phyloP scores from a whole-genome alignment of 2,329 filamentous ascomycete genomes.

The Davidsoniella virescens region DNA sequence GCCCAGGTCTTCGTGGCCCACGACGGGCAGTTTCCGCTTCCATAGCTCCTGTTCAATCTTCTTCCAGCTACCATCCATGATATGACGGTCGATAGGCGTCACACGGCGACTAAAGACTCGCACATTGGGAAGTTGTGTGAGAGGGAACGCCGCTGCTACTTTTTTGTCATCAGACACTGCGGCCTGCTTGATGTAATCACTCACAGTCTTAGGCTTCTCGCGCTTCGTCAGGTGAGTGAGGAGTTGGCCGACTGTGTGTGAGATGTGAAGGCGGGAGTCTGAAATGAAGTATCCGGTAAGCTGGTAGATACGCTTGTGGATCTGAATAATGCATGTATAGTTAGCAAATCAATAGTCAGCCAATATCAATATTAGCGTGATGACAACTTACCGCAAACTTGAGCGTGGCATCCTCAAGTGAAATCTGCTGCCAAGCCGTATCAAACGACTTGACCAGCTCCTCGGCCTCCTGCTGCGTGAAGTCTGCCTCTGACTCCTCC shows the following conservation, averaged over 20 bases:
- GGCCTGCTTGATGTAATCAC: constrained; percentile 31
- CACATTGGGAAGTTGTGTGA: constrained; percentile 46
- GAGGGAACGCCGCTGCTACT: no score
- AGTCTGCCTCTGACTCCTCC: constrained; percentile 15
- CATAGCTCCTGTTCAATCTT: constrained; percentile 55
- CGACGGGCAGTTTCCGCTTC: constrained; percentile 43
- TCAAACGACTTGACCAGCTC: constrained; percentile 32
- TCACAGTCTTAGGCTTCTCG: constrained; percentile 45
- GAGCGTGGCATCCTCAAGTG: constrained; percentile 38
- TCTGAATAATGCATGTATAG: constrained; percentile 30
- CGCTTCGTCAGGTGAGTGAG: constrained; percentile 36
- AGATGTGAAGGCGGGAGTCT: constrained; percentile 47
- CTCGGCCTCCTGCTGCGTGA: constrained; percentile 22
- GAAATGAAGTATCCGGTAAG: constrained; percentile 62
- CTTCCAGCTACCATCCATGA: constrained; percentile 60
- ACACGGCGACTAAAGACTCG: constrained; percentile 46
- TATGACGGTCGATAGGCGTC: constrained; percentile 57
- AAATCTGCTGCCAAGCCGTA: constrained; percentile 39
- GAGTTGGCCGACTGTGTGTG: constrained; percentile 37
- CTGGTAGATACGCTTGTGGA: constrained; percentile 65
- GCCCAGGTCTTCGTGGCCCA: constrained; percentile 26
- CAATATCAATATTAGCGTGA: neutral
- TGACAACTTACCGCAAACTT: constrained; percentile 55
- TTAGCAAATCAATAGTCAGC: neutral
- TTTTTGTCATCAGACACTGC: constrained; percentile 19